Percentiles rank a stretch among this genome's conserved stretches.
These are phyloP conservation scores for Wickerhamomyces chaumierensis DNA, from an alignment of 805 yeast species.

Conservation along the genomic window DNA sequence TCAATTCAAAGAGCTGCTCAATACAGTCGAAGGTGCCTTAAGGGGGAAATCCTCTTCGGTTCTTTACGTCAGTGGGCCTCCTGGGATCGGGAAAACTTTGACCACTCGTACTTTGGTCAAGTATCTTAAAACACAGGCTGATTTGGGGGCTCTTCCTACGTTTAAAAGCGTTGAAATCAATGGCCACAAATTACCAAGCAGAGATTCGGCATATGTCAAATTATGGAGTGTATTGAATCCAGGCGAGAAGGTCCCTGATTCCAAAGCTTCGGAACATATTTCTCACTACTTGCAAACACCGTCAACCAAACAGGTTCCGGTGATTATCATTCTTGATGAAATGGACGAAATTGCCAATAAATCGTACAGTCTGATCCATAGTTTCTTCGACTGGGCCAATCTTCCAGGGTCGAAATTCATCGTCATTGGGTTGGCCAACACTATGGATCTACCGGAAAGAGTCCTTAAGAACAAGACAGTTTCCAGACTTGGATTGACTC, in stretches of 20 bases:
- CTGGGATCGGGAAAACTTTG: conserved; percentile 96
- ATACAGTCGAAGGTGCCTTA: conserved; percentile 62
- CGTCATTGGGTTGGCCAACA: conserved; percentile 90
- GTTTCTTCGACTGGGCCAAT: conserved; percentile 96
- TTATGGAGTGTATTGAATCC: conserved; percentile 64
- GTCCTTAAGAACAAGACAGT: conserved; percentile 79
- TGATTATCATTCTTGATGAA: conserved; percentile 81
- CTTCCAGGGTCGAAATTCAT: conserved; percentile 66
- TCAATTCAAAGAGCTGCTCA: conserved; percentile 63
- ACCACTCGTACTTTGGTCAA: conserved; percentile 79
- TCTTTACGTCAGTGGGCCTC: conserved; percentile 89
- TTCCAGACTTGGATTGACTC: conserved; percentile 77
- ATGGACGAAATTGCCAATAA: conserved; percentile 82
- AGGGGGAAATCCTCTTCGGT: conserved; percentile 68
- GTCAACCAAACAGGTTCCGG: conserved; percentile 15
- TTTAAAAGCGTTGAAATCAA: conserved; percentile 82
- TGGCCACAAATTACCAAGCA: conserved; percentile 75
- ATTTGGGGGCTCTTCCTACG: conserved; percentile 26
- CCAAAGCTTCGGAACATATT: conserved; percentile 32
- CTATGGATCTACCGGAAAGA: conserved; percentile 94
- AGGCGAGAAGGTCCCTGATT: conserved; percentile 50
- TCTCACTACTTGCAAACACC: conserved; percentile 54
- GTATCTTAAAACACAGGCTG: conserved; percentile 38
- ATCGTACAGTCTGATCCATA: conserved; percentile 81
- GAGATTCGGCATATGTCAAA: conserved; percentile 71